A percentile compares a stretch with the other conserved stretches of the same genome.
Conservation (phyloP, 2,329 filamentous ascomycete genomes). For the Exophiala bonariae region DNA sequence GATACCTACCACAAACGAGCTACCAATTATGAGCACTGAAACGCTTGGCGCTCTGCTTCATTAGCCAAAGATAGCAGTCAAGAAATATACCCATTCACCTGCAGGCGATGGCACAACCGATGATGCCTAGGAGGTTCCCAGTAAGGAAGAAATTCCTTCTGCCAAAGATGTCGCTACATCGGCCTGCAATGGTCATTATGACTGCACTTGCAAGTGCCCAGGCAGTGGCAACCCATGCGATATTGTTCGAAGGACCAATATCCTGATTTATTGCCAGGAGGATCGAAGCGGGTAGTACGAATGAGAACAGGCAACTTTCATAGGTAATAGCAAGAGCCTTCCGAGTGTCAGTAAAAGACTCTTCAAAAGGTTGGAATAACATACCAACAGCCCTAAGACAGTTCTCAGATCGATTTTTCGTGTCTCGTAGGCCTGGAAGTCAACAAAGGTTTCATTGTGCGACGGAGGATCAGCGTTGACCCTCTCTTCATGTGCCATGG, state of each 20-base stretch:
- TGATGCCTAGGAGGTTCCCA: slow-evolving; percentile 14
- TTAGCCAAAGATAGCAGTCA: too few species aligned
- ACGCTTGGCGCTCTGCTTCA: slow-evolving; percentile 6
- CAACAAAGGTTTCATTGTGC: too few species aligned
- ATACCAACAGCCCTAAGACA: slow-evolving; percentile 8
- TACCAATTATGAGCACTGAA: slow-evolving; percentile 12
- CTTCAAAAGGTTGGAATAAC: too few species aligned
- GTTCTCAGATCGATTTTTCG: slow-evolving; percentile 8
- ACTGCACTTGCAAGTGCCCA: slow-evolving; percentile 10
- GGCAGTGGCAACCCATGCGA: slow-evolving; percentile 11
- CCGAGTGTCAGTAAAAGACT: background rate
- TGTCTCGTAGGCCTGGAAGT: background rate
- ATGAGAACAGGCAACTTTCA: slow-evolving; percentile 12
- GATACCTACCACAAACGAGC: slow-evolving; percentile 9
- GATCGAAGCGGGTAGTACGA: slow-evolving; percentile 7
- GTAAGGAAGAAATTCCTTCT: slow-evolving; percentile 13
- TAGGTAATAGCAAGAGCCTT: slow-evolving; percentile 18
- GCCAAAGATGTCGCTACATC: slow-evolving; percentile 18
- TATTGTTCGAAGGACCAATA: slow-evolving; percentile 12
- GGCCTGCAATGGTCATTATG: slow-evolving; percentile 11
- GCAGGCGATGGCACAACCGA: slow-evolving; percentile 12
- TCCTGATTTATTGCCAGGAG: slow-evolving; percentile 15
- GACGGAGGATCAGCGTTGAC: too few species aligned
- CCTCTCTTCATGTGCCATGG: too few species aligned
- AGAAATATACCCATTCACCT: background rate